These are phyloP conservation scores for Kodamaea laetipori DNA, from an alignment of 805 yeast species.

Conservation along the genomic window DNA sequence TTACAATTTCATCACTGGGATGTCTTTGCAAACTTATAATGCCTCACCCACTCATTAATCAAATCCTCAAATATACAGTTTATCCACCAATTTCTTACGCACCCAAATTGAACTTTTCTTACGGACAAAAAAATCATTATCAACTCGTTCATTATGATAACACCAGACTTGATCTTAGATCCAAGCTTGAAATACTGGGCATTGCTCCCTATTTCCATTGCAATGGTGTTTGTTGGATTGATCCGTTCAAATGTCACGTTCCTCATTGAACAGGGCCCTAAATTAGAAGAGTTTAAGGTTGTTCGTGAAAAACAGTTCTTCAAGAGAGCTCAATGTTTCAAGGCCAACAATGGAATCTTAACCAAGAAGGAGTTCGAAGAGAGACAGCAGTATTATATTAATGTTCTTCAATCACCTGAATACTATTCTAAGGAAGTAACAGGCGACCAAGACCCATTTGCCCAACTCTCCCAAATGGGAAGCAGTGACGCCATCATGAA, in stretches of 20 bases:
- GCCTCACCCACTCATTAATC: too few species aligned
- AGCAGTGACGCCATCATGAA: conserved; percentile 71
- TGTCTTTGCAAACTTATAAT: too few species aligned
- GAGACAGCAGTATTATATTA: conserved; percentile 52
- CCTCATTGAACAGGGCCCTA: conserved; percentile 60
- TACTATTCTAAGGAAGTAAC: conserved; percentile 53
- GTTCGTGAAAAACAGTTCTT: conserved; percentile 64
- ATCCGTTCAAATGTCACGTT: conserved; percentile 67
- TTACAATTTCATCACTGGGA: too few species aligned
- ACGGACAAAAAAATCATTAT: background rate
- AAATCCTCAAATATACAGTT: too few species aligned
- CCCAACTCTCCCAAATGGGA: conserved; percentile 69
- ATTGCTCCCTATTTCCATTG: conserved; percentile 80
- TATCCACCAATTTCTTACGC: background rate
- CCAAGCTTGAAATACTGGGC: conserved; percentile 90
- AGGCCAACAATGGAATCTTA: conserved; percentile 54
- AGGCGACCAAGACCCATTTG: conserved; percentile 38
- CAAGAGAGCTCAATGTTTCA: conserved; percentile 57
- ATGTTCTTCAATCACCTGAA: conserved; percentile 52
- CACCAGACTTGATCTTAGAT: conserved; percentile 55
- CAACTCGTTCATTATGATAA: conserved; percentile 1
- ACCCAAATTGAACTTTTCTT: background rate
- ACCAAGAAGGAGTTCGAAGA: conserved; percentile 51
- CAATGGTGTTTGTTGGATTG: conserved; percentile 86
- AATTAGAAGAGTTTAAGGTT: conserved; percentile 51